phyloP scores from a whole-genome alignment of 139 green algal species.

The Chlorella sp. region DNA sequence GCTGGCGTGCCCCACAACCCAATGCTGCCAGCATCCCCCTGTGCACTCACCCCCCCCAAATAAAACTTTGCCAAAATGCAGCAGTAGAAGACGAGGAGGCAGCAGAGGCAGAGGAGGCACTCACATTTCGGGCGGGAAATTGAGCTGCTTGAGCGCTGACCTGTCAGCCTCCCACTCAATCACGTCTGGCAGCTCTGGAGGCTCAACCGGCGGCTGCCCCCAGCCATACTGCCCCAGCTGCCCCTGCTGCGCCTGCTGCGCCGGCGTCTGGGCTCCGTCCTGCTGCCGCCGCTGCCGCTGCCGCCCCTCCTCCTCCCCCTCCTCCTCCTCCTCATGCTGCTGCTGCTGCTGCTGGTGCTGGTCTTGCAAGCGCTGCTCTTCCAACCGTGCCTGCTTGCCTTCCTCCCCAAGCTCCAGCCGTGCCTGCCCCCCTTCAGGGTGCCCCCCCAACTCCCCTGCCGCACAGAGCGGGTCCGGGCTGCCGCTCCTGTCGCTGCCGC shows the following conservation, averaged over 20 bases:
- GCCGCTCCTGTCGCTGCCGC: too few species aligned
- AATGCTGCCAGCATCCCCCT: too few species aligned
- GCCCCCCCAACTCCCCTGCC: background rate
- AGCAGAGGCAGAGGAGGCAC: background rate
- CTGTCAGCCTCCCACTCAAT: background rate
- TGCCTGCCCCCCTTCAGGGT: background rate
- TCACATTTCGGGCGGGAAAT: slow-evolving; percentile 2
- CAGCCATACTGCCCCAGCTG: background rate
- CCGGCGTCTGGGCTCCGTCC: background rate
- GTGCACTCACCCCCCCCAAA: too few species aligned
- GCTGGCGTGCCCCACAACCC: too few species aligned
- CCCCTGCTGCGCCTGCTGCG: slow-evolving; percentile 7
- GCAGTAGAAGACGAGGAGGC: too few species aligned
- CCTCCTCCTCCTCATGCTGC: background rate
- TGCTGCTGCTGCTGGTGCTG: background rate
- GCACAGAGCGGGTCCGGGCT: too few species aligned
- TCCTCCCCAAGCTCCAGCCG: background rate
- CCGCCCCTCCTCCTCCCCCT: too few species aligned
- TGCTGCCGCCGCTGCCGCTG: background rate
- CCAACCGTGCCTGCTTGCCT: background rate
- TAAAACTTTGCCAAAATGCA: too few species aligned
- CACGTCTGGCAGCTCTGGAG: background rate
- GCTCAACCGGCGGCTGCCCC: background rate
- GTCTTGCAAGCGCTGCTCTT: background rate
- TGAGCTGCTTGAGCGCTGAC: slow-evolving; percentile 10